Conservation (phyloP, 2,329 filamentous ascomycete genomes). For the Daldinia sp. region DNA sequence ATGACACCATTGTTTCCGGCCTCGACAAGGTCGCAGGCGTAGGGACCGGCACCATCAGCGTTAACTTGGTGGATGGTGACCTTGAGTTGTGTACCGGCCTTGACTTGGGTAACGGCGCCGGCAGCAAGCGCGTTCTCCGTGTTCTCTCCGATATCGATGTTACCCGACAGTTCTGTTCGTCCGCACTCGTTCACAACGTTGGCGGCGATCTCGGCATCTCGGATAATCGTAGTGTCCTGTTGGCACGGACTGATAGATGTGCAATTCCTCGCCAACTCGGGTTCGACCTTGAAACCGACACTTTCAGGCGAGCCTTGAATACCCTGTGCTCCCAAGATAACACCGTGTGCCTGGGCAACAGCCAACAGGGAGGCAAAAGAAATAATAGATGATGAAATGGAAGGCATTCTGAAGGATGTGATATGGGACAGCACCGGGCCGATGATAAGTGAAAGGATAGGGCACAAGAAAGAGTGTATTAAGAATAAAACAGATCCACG, state of each 20-base stretch:
- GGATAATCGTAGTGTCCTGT: constrained; percentile 73
- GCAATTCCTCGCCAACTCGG: constrained; percentile 70
- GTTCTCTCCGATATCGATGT: constrained; percentile 70
- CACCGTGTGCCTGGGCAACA: constrained; percentile 58
- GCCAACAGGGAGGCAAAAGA: constrained; percentile 53
- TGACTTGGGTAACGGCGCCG: constrained; percentile 62
- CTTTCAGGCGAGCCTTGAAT: constrained; percentile 59
- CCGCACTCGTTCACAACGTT: constrained; percentile 72
- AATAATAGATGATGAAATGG: constrained; percentile 50
- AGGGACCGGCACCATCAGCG: constrained; percentile 67
- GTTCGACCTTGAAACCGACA: constrained; percentile 66
- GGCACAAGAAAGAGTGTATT: constrained; percentile 42
- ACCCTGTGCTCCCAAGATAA: constrained; percentile 62
- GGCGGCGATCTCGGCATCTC: constrained; percentile 64
- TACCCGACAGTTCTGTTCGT: constrained; percentile 69
- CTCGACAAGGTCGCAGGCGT: constrained; percentile 61
- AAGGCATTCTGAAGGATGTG: constrained; percentile 53
- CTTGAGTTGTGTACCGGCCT: constrained; percentile 58
- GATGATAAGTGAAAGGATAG: constrained; percentile 41
- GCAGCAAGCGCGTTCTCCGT: constrained; percentile 65
- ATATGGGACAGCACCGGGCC: constrained; percentile 51
- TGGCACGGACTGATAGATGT: constrained; percentile 74
- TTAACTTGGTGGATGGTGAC: constrained; percentile 68
- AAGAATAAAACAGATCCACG: constrained; percentile 48
- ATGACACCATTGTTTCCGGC: constrained; percentile 56